Evolutionary conservation across 2,329 filamentous ascomycete genomes (phyloP).

Genomic region (Xylaria sp.): DNA sequence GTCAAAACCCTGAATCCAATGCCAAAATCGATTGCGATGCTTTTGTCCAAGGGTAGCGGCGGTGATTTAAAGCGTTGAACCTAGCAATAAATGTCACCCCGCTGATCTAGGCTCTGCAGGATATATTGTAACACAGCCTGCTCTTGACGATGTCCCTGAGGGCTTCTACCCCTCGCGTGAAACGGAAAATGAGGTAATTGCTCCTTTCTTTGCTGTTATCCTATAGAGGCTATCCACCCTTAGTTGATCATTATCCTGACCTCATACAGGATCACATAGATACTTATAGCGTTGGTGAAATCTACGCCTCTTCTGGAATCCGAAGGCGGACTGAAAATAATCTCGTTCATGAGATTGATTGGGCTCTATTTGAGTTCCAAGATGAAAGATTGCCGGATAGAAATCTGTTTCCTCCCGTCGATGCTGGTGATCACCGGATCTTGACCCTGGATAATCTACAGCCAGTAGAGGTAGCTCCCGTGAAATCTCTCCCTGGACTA

Average conservation of each 20-base stretch:
- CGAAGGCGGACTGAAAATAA: constrained; percentile 74
- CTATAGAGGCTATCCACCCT: too few relatives aligned
- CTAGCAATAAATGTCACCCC: constrained; percentile 13
- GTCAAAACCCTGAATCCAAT: constrained; percentile 4
- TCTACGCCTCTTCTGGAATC: constrained; percentile 90
- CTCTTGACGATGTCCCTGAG: constrained; percentile 82
- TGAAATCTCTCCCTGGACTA: constrained; percentile 70
- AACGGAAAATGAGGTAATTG: constrained; percentile 64
- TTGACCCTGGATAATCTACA: constrained; percentile 46
- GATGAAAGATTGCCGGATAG: constrained; percentile 71
- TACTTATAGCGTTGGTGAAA: constrained; percentile 78
- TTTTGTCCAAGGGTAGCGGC: constrained; percentile 14
- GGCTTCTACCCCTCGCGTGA: constrained; percentile 80
- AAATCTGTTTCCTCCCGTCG: constrained; percentile 67
- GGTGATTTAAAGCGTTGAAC: constrained; percentile 20
- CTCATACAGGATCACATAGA: constrained; percentile 72
- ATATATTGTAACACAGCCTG: constrained; percentile 87
- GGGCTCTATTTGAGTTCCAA: constrained; percentile 86
- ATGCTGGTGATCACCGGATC: constrained; percentile 41
- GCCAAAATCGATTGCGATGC: neutral
- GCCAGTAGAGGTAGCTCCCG: constrained; percentile 64
- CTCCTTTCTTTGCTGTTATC: neutral
- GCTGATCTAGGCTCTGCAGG: constrained; percentile 40
- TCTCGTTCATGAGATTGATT: constrained; percentile 89
- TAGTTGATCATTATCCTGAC: constrained; percentile 52